phyloP scores from a whole-genome alignment of 257 asterid species.

The Nicotiana undulata region DNA sequence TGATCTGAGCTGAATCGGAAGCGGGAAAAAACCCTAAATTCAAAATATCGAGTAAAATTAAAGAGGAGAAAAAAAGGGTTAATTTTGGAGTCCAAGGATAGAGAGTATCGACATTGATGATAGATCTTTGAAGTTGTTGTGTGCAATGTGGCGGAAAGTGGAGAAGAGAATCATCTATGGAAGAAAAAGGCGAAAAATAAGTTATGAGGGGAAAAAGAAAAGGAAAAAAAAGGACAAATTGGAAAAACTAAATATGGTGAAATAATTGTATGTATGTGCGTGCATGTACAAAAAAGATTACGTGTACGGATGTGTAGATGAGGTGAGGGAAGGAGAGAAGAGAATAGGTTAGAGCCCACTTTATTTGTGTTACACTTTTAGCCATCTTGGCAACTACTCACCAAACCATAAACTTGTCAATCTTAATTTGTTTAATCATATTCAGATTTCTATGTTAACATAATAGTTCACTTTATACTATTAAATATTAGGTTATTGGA shows the following conservation, averaged over 20 bases:
- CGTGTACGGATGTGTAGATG: conserved; percentile 22
- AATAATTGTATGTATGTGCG: conserved; percentile 7
- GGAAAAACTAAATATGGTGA: conserved; percentile 6
- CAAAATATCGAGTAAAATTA: not conserved
- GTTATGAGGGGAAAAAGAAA: not conserved
- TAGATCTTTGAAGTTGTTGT: conserved; percentile 13
- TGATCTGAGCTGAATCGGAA: conserved; percentile 11
- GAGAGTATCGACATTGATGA: conserved; percentile 15
- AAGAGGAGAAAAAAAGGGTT: not conserved
- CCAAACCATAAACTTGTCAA: no score
- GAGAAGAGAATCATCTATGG: conserved; percentile 11
- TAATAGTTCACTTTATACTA: not conserved
- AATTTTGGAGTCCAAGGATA: not conserved
- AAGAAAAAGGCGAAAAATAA: not conserved
- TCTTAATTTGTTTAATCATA: no score
- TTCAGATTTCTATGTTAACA: no score
- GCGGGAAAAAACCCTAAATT: conserved; percentile 10
- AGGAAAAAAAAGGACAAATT: not conserved
- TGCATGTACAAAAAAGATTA: conserved; percentile 13
- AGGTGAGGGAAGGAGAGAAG: not conserved
- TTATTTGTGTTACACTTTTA: not conserved
- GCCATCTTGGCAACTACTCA: not conserved
- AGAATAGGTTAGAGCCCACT: not conserved
- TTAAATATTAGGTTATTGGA: no score
- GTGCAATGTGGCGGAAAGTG: conserved; percentile 11